These are phyloP conservation scores for Ophiostoma angusticollis DNA, from an alignment of 2,329 filamentous ascomycete genomes.

Conservation along the genomic window DNA sequence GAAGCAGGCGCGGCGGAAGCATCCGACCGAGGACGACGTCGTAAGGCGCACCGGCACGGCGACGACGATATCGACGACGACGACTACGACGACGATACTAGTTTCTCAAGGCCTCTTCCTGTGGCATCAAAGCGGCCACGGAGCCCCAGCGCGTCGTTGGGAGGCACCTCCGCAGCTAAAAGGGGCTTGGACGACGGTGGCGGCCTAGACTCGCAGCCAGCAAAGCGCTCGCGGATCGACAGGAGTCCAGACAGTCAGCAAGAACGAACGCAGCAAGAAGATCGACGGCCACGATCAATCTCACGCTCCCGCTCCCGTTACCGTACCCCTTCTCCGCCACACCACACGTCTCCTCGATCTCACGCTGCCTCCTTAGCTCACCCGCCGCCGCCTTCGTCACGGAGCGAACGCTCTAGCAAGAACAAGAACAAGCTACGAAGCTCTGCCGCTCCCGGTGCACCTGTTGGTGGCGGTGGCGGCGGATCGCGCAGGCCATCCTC, in stretches of 20 bases:
- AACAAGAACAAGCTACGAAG: slow-evolving; percentile 14
- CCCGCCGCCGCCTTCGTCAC: slow-evolving; percentile 13
- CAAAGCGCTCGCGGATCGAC: slow-evolving; percentile 11
- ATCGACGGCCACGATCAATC: no score
- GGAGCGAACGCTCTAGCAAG: slow-evolving; percentile 16
- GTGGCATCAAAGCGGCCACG: slow-evolving; percentile 18
- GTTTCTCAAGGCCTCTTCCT: background rate
- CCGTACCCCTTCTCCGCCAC: background rate
- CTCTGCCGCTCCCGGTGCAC: slow-evolving; percentile 3
- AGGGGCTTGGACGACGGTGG: background rate
- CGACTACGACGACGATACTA: background rate
- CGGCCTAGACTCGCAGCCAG: slow-evolving; percentile 4
- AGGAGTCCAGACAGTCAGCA: slow-evolving; percentile 2
- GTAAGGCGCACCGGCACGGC: background rate
- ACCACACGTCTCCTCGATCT: background rate
- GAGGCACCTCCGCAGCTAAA: background rate
- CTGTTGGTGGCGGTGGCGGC: background rate
- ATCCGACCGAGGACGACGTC: background rate
- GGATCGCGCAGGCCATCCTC: background rate
- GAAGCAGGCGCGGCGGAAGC: background rate
- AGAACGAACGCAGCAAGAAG: no score
- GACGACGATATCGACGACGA: background rate
- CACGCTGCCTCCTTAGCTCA: slow-evolving; percentile 3
- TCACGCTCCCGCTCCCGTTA: no score
- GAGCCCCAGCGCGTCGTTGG: slow-evolving; percentile 17